phyloP scores from a whole-genome alignment of 2,329 filamentous ascomycete genomes.

The Sordariomycetes sp. region DNA sequence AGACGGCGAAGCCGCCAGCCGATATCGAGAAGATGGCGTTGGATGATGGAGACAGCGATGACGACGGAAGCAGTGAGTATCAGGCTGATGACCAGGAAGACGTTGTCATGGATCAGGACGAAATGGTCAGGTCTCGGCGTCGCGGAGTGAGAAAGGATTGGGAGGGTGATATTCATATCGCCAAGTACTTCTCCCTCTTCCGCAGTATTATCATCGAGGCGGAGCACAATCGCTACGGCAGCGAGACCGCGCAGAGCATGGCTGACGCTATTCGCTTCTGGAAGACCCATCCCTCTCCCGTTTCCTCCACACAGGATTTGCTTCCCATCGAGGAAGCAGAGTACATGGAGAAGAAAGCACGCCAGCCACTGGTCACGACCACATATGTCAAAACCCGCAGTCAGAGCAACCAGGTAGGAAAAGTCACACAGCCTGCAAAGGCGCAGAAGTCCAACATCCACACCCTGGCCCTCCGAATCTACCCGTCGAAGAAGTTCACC shows the following conservation, averaged over 20 bases:
- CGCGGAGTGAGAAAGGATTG: conserved; percentile 5
- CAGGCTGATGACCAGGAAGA: background rate
- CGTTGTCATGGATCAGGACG: conserved; percentile 3
- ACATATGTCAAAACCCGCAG: no score
- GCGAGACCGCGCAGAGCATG: conserved; percentile 17
- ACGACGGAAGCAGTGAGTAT: no score
- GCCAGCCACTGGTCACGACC: no score
- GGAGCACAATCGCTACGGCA: conserved; percentile 26
- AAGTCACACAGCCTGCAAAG: background rate
- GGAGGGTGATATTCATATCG: conserved; percentile 16
- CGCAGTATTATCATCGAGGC: conserved; percentile 32
- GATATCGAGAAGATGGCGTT: conserved; percentile 8
- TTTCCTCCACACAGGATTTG: background rate
- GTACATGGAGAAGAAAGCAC: no score
- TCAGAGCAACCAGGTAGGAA: background rate
- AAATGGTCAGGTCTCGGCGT: conserved; percentile 1
- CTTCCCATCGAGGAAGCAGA: background rate
- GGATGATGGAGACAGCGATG: conserved; percentile 8
- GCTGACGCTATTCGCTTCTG: conserved; percentile 24
- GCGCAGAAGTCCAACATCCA: conserved; percentile 17
- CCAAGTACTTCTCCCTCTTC: conserved; percentile 27
- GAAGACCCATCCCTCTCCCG: no score
- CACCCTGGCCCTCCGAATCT: conserved; percentile 32
- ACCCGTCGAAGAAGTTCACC: conserved; percentile 4
- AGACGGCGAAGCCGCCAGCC: conserved; percentile 1